Base-by-base conservation (phyloP, 1,284 basidiomycete genomes). In the Chondrostereum purpureum region DNA sequence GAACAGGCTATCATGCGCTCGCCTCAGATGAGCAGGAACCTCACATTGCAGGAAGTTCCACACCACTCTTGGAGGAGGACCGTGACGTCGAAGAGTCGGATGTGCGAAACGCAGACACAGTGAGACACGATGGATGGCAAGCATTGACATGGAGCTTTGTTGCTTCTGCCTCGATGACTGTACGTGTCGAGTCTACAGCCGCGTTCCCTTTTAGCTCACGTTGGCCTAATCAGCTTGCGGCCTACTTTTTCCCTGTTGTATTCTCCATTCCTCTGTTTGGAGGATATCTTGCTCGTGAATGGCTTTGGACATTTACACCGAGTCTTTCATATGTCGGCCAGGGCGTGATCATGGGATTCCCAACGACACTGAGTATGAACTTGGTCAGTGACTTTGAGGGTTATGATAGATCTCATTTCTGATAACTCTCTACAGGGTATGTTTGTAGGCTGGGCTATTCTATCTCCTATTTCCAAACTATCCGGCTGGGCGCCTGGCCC, bases 311-410 rank as follows among this genome's bases (percentile, higher is more conserved):
- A 45, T 94, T 97, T 59, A 91, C 92, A 0, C 92, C 92, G 0
- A 93, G 90, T 60, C 69, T 96, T 39, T 91, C 88, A 2, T 95
- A 93, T 57, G 80, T 94, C 31, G 92, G 92, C 0, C 91, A 94
- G 75, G 91, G 87, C 80, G 53, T 98, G 53, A 98, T 98, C 60
- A 98, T 98, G 95, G 94, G 94, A 3, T 87, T 95, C 53, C 89
- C 92, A 0, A 96, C 92, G 0, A 94, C 92, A 0, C 59, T 95
- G 20, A 90, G 88, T 58, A 97, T 98, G 94, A 93, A 88, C 54
- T 62, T 92, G 44, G 87, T 88, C 57, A 56, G 71, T 62, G 12
- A 21, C n/a, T n/a, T n/a, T n/a, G n/a, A n/a, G n/a, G n/a, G n/a
- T n/a, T n/a, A n/a, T n/a, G n/a, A n/a, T 11, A 17, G 3, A 14